These are phyloP conservation scores for Rhodotorula glutinis DNA, from an alignment of 1,284 basidiomycete genomes.

Conservation along the genomic window DNA sequence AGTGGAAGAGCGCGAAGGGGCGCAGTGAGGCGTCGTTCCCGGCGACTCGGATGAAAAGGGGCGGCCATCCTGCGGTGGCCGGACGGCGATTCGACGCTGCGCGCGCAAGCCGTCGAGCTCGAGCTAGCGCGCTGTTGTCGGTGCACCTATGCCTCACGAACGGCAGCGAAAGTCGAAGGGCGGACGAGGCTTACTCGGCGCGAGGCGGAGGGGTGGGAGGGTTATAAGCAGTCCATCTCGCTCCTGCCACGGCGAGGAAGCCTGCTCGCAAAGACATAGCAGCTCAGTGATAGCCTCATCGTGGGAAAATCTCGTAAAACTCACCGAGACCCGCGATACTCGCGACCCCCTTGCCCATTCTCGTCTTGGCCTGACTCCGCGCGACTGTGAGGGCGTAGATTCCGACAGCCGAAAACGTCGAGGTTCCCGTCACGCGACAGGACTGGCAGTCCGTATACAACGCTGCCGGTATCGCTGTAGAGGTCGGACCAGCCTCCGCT, in stretches of 20 bases:
- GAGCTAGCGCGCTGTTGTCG: too few relatives aligned
- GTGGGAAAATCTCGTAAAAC: too few relatives aligned
- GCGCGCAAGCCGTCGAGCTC: too few relatives aligned
- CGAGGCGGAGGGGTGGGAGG: background rate
- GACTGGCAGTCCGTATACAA: conserved; percentile 33
- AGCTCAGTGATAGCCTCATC: background rate
- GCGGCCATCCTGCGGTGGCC: too few relatives aligned
- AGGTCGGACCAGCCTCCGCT: too few relatives aligned
- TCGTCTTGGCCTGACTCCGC: conserved; percentile 20
- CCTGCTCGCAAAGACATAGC: background rate
- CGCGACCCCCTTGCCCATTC: conserved; percentile 19
- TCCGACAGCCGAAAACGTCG: conserved; percentile 35
- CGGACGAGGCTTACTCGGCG: too few relatives aligned
- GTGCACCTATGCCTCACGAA: too few relatives aligned
- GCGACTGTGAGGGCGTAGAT: conserved; percentile 27
- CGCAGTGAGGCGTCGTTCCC: too few relatives aligned
- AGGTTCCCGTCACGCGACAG: conserved; percentile 33
- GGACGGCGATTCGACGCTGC: too few relatives aligned
- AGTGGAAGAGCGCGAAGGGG: too few relatives aligned
- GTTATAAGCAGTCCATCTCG: conserved; percentile 25
- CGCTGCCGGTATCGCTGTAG: background rate
- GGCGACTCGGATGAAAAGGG: too few relatives aligned
- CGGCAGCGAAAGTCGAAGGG: too few relatives aligned
- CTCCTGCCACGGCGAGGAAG: conserved; percentile 29
- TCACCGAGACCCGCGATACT: conserved; percentile 22